Evolutionary conservation across 1,284 basidiomycete species (phyloP), one percentile per base, ranked within the genome.

Genomic region (Wolfiporia cocos): DNA sequence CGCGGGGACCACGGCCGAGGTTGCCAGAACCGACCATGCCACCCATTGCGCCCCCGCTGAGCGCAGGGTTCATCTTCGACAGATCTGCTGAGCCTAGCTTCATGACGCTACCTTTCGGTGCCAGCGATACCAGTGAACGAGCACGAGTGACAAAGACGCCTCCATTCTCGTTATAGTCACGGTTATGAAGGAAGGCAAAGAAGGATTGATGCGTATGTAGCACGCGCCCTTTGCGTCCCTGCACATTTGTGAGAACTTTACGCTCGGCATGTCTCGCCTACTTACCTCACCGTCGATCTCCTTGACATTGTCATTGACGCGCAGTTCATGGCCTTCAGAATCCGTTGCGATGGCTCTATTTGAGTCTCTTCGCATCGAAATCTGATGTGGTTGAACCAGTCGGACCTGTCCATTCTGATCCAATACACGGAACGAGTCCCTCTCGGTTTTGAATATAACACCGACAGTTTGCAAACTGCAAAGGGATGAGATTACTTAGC

Each of bases 361-460:
- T 6, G 90, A 90, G 60, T 93, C 88, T 38, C 86, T 78, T 14
- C 90, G 81, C 78, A 93, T 90, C 11, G 87, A 87, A 53, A 99
- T 96, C 62, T 99, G 94, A 51, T 93, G 90, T 6, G 94, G 92
- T 55, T 88, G 86, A n/a, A 98, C 88, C 5, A 87, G 72, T 17
- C 92, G 86, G 19, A 90, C 77, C 64, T 89, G 83, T 1, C 92
- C 91, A 51, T 92, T 88, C 64, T 98, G 95, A 61, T 99, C 95
- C 36, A 99, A 75, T 1, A 99, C 88, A 45, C 91, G 88, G 78
- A 99, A 93, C 6, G 89, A 84, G 58, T 92, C 91, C 15, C 92
- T 83, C 62, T 99, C 96, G 3, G 95, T 94, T 66, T 96, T 96
- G 77, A 88, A 96, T 53, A 99, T 95, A 47, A 99, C 92, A 59